Percentiles rank a stretch among this genome's conserved stretches.
Evolutionary conservation across 805 yeast species (phyloP).

Genomic region (Kazachstania africana): DNA sequence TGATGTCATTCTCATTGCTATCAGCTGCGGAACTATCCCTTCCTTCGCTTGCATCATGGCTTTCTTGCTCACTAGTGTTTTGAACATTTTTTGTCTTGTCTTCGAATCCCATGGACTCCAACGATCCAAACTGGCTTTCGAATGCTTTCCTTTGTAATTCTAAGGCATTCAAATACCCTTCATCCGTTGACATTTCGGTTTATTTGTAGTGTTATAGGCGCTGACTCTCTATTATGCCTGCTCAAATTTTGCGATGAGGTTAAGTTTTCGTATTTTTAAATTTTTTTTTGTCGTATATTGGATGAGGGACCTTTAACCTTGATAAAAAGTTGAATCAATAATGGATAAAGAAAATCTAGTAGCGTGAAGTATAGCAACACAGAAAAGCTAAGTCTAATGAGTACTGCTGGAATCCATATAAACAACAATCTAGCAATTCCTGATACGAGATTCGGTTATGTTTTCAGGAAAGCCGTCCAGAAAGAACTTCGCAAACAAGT

Average conservation of each 20-base stretch:
- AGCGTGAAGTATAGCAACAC: too few relatives aligned
- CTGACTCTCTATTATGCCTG: neutral
- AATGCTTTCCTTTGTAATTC: slow-evolving; percentile 47
- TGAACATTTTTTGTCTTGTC: slow-evolving; percentile 29
- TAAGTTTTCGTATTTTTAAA: too few relatives aligned
- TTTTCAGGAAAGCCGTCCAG: slow-evolving; percentile 35
- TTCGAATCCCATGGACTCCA: slow-evolving; percentile 42
- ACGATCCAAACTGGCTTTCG: slow-evolving; percentile 52
- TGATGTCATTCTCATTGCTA: neutral
- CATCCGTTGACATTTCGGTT: too few relatives aligned
- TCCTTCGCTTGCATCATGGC: slow-evolving; percentile 5
- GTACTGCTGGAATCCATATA: too few relatives aligned
- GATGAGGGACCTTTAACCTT: too few relatives aligned
- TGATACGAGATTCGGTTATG: slow-evolving; percentile 55
- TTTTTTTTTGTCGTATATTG: neutral
- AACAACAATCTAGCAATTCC: slow-evolving; percentile 40
- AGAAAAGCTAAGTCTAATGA: too few relatives aligned
- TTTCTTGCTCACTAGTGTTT: slow-evolving; percentile 9
- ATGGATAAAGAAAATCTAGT: too few relatives aligned
- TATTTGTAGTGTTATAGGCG: neutral
- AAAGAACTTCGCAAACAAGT: slow-evolving; percentile 17
- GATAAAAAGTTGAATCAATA: too few relatives aligned
- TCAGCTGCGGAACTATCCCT: slow-evolving; percentile 1
- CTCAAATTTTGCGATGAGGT: neutral
- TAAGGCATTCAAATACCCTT: slow-evolving; percentile 20